These are phyloP conservation scores for Datisca glomerata DNA, from an alignment of 306 rosid species.

Conservation along the genomic window DNA sequence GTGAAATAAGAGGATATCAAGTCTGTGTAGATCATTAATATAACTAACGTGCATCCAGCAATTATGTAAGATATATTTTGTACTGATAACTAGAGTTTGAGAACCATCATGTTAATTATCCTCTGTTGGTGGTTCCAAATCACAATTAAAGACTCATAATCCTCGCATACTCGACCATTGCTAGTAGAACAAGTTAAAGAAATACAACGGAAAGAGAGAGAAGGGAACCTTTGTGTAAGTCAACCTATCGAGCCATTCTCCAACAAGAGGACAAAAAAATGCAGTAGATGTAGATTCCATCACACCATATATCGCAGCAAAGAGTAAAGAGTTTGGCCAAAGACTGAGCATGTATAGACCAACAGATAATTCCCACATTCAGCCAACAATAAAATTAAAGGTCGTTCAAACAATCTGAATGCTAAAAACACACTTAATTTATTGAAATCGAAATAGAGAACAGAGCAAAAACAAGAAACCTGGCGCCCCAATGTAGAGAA, in stretches of 20 bases:
- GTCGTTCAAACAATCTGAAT: neutral
- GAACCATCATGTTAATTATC: conserved; percentile 26
- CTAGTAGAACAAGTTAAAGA: too few species aligned
- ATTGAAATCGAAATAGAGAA: neutral
- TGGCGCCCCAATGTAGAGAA: conserved; percentile 58
- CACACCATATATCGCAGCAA: conserved; percentile 77
- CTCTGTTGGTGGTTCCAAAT: neutral
- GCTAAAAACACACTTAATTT: neutral
- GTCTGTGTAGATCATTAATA: conserved; percentile 36
- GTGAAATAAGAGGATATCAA: conserved; percentile 43
- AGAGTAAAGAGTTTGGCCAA: conserved; percentile 82
- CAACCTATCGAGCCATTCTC: conserved; percentile 60
- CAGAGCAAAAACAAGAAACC: conserved; percentile 23
- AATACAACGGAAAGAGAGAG: too few species aligned
- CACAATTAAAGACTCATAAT: neutral
- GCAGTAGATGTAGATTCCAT: conserved; percentile 78
- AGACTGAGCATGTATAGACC: conserved; percentile 76
- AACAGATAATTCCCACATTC: conserved; percentile 99
- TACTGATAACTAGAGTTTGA: conserved; percentile 59
- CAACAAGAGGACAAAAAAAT: conserved; percentile 65
- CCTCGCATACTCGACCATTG: neutral
- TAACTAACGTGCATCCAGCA: conserved; percentile 59
- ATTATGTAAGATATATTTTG: conserved; percentile 61
- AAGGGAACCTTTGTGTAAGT: conserved; percentile 47
- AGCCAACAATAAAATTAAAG: conserved; percentile 7